Evolutionary conservation across 805 yeast genomes (phyloP).

Genomic region (Candida fluviatilis): DNA sequence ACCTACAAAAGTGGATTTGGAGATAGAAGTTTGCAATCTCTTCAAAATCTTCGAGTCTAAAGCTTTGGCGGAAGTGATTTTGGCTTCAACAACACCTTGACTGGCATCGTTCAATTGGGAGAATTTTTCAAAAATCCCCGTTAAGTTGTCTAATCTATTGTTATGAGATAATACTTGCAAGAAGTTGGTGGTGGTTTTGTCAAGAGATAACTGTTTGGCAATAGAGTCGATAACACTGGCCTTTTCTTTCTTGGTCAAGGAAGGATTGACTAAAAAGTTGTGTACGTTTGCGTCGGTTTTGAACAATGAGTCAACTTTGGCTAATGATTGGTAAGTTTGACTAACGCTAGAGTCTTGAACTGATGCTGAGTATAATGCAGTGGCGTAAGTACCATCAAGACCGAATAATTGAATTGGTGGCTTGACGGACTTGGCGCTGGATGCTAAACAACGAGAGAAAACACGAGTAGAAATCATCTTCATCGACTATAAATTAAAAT

Average conservation of each 20-base stretch:
- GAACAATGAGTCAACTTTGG: conserved; percentile 51
- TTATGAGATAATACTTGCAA: conserved; percentile 85
- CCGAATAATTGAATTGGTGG: conserved; percentile 95
- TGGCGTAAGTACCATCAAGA: conserved; percentile 94
- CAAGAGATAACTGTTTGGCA: conserved; percentile 46
- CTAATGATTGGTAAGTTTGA: conserved; percentile 62
- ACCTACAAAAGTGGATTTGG: conserved; percentile 79
- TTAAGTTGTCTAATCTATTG: conserved; percentile 79
- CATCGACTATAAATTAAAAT: conserved; percentile 3
- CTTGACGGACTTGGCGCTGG: conserved; percentile 61
- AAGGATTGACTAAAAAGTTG: conserved; percentile 72
- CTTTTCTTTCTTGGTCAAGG: conserved; percentile 75
- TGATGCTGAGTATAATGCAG: conserved; percentile 90
- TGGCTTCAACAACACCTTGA: conserved; percentile 89
- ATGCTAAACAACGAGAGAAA: conserved; percentile 68
- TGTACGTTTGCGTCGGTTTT: conserved; percentile 59
- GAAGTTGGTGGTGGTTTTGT: conserved; percentile 73
- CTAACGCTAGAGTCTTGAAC: conserved; percentile 76
- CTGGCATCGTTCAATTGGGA: conserved; percentile 78
- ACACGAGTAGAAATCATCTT: conserved; percentile 56
- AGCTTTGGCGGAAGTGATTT: conserved; percentile 81
- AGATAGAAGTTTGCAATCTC: conserved; percentile 74
- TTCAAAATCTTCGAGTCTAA: conserved; percentile 76
- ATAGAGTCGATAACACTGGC: conserved; percentile 61
- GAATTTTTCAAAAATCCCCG: conserved; percentile 65